Base-by-base conservation (phyloP, 108 stramenopile genomes). In the Cyclotella choctawhatcheeana region DNA sequence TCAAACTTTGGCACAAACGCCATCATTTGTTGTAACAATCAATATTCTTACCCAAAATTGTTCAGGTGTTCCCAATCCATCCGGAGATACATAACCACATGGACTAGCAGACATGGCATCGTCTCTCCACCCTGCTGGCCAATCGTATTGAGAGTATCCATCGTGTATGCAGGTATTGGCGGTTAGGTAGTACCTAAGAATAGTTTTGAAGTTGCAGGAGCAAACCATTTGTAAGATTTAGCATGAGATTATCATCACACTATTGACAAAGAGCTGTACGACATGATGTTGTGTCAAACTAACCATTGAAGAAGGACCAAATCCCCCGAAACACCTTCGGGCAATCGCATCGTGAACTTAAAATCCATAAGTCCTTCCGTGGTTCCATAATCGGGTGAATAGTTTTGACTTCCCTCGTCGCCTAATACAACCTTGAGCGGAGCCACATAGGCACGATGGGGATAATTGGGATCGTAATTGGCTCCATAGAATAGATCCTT, bases 241-340 rank as follows among this genome's bases (percentile, higher is more conserved):
- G n/a, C n/a, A n/a, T n/a, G n/a, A n/a, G n/a, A n/a, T n/a, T n/a
- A n/a, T n/a, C n/a, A n/a, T n/a, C n/a, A n/a, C n/a, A n/a, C n/a
- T n/a, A n/a, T n/a, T n/a, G n/a, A n/a, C n/a, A n/a, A n/a, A n/a
- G n/a, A n/a, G n/a, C n/a, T n/a, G n/a, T n/a, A n/a, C 18, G 50
- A n/a, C 7, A 20, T 21, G 26, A 13, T 25, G 35, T 40, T 40
- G 12, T 12, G 12, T 48, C 47, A 48, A 3, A 56, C 13, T 56
- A 44, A 76, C 93, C 93, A 93, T 50, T 91, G 89, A 44, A 88
- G 67, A 27, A 91, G 70, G 16, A 89, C 86, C 24, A 83, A 56
- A 37, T 88, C 87, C 1, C 93, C 88, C n/a, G 44, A 51, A n/a
- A 91, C 21, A 65, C 78, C 54, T 0, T 52, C 40, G 10, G 90